Conservation (phyloP, 176 grass and related monocot species). For the Avena insularis region DNA sequence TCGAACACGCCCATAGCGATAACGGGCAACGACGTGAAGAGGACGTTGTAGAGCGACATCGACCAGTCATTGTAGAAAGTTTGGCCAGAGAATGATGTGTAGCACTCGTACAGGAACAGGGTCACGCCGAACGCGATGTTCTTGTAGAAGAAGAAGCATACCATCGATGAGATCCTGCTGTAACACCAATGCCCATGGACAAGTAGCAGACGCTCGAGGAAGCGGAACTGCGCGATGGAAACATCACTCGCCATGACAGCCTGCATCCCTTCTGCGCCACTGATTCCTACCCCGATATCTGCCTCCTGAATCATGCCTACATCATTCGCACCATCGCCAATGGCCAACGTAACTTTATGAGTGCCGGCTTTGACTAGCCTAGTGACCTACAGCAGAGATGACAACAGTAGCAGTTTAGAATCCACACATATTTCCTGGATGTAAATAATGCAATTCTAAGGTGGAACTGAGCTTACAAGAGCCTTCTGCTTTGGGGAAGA, state of each 20-base stretch:
- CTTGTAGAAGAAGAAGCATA: slow-evolving; percentile 99
- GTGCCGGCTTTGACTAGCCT: slow-evolving; percentile 81
- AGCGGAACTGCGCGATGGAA: slow-evolving; percentile 92
- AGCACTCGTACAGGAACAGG: slow-evolving; percentile 76
- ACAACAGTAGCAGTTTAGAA: slow-evolving; percentile 8
- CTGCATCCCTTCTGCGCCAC: slow-evolving; percentile 98
- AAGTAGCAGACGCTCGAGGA: slow-evolving; percentile 83
- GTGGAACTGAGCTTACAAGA: slow-evolving; percentile 58
- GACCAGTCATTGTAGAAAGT: slow-evolving; percentile 84
- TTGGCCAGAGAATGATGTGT: slow-evolving; percentile 71
- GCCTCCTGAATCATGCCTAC: slow-evolving; percentile 99
- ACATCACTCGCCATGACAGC: slow-evolving; percentile 98
- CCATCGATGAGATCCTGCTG: slow-evolving; percentile 93
- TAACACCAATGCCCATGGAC: slow-evolving; percentile 99
- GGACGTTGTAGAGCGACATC: slow-evolving; percentile 60
- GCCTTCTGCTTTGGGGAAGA: slow-evolving; percentile 97
- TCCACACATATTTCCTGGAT: neutral
- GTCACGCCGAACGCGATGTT: slow-evolving; percentile 86
- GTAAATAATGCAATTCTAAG: neutral
- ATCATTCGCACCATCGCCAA: slow-evolving; percentile 94
- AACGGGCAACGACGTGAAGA: slow-evolving; percentile 89
- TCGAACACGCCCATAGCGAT: slow-evolving; percentile 88
- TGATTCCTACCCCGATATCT: slow-evolving; percentile 95
- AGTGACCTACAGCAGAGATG: slow-evolving; percentile 64
- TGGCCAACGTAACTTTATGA: slow-evolving; percentile 71